Percentiles rank a stretch among this genome's conserved stretches.
These are phyloP conservation scores for Durotheca rogersii DNA, from an alignment of 495 filamentous ascomycete species.

Conservation along the genomic window DNA sequence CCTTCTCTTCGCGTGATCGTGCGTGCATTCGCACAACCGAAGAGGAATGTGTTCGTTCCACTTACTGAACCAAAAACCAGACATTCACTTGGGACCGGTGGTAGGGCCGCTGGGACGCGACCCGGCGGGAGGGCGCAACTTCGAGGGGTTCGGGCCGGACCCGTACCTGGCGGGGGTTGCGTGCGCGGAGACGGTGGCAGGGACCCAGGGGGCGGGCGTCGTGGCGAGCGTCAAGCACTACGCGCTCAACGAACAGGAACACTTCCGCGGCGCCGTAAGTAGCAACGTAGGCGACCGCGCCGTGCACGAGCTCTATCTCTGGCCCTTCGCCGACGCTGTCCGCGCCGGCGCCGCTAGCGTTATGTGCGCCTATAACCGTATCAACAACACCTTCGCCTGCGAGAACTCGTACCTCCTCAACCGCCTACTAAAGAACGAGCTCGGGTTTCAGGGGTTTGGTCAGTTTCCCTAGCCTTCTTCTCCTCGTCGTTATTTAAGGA, in stretches of 20 bases:
- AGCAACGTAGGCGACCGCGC: constrained; percentile 65
- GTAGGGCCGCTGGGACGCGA: constrained; percentile 58
- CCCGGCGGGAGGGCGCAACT: constrained; percentile 62
- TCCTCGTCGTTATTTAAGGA: neutral
- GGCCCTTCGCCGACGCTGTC: constrained; percentile 68
- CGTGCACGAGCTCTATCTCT: constrained; percentile 68
- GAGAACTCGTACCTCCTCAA: constrained; percentile 50
- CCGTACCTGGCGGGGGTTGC: constrained; percentile 58
- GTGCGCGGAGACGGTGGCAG: constrained; percentile 55
- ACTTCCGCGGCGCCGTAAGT: constrained; percentile 43
- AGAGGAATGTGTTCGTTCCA: too few species aligned
- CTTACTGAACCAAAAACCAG: constrained; percentile 13
- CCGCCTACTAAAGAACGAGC: constrained; percentile 53
- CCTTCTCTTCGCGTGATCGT: too few species aligned
- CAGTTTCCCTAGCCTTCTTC: constrained; percentile 34
- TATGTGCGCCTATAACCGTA: constrained; percentile 66
- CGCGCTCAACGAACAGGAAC: constrained; percentile 51
- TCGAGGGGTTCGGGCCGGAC: constrained; percentile 68
- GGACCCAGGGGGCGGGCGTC: constrained; percentile 58
- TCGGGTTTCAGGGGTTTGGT: constrained; percentile 62
- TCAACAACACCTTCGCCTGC: constrained; percentile 46
- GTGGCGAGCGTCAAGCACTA: constrained; percentile 63
- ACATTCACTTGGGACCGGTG: constrained; percentile 54
- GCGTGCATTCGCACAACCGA: neutral
- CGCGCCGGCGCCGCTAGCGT: constrained; percentile 59